Base-by-base conservation (phyloP, 768 basidiomycete species). In the Termitomyces eurrhizus region DNA sequence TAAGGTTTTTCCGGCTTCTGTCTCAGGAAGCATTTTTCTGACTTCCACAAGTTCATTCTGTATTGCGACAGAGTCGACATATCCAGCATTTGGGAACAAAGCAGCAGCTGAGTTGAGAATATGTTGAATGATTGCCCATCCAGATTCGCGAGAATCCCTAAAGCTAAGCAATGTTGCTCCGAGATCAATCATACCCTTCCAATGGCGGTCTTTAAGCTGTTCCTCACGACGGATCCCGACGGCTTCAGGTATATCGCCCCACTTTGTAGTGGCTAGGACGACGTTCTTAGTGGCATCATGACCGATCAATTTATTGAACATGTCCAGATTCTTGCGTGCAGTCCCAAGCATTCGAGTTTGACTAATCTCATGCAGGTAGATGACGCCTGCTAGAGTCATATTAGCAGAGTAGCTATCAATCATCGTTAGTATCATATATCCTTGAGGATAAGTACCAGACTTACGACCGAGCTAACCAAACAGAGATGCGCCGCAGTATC, bases 1-100 rank as follows among this genome's bases (percentile, higher is more conserved):
- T 46, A 64, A 54, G 26, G 60, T 58, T 26, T 58, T 61, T 3
- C 68, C 72, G 5, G 67, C 70, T n/a, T 60, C 55, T 11, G 70
- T 70, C 37, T 69, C 70, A 6, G 62, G 57, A 42, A 73, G 68
- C 24, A 62, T 58, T 13, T 59, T 66, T 16, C 60, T 52, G 37
- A 68, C 57, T 33, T 68, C 65, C 0, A 69, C 68, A 8, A 71
- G 57, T 50, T 71, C 72, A 18, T 66, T 57, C 51, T 73, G 69
- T 42, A 70, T 58, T n/a, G 65, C 53, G 14, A 70, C 57, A 1
- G 66, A 57, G 11, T 66, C 64, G n/a, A 55, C 54, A n/a, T 55
- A 55, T 42, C 2, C 0, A 61, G 49, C 26, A n/a, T 12, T 35
- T 4, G 14, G 12, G 35, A 24, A 18, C 16, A 24, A 41, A 32